Conservation (phyloP, 2,329 filamentous ascomycete species). For the Parastagonospora nodorum region DNA sequence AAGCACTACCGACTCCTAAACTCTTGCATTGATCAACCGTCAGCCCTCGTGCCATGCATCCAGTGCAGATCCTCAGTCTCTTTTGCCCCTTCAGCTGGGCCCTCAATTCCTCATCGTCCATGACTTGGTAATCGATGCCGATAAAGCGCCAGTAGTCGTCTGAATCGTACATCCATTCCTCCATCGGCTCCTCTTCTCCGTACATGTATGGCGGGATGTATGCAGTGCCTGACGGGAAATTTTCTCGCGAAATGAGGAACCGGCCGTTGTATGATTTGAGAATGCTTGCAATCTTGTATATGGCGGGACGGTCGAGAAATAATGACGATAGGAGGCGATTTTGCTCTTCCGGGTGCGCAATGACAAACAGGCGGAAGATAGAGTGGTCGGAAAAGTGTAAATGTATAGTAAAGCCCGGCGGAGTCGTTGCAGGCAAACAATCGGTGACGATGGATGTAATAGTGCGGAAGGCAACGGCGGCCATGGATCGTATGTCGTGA, state of each 20-base stretch:
- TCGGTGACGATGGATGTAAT: conserved; percentile 21
- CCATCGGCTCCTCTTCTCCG: conserved; percentile 37
- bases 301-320: conserved; percentile 27
- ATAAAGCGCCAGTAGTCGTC: conserved; percentile 33
- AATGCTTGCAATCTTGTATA: conserved; percentile 32
- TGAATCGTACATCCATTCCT: conserved; percentile 36
- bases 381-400: conserved; percentile 25
- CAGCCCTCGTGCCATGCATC: conserved; percentile 10
- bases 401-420: conserved; percentile 23
- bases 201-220: conserved; percentile 45
- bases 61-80: conserved; percentile 16
- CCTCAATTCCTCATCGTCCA: conserved; percentile 30
- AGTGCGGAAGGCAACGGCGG: conserved; percentile 17
- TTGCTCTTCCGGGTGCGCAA: conserved; percentile 12
- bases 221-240: conserved; percentile 16
- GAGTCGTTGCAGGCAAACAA: conserved; percentile 15
- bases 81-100: conserved; percentile 15
- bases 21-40: conserved; percentile 17
- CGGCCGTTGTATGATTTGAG: conserved; percentile 26
- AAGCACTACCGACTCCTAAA: conserved; percentile 20
- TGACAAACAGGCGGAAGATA: conserved; percentile 15
- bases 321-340: conserved; percentile 18
- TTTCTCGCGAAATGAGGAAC: conserved; percentile 30
- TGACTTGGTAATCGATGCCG: conserved; percentile 26
- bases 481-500: conserved; percentile 17